phyloP scores from a whole-genome alignment of 2,329 filamentous ascomycete genomes.

The Oidium heveae region DNA sequence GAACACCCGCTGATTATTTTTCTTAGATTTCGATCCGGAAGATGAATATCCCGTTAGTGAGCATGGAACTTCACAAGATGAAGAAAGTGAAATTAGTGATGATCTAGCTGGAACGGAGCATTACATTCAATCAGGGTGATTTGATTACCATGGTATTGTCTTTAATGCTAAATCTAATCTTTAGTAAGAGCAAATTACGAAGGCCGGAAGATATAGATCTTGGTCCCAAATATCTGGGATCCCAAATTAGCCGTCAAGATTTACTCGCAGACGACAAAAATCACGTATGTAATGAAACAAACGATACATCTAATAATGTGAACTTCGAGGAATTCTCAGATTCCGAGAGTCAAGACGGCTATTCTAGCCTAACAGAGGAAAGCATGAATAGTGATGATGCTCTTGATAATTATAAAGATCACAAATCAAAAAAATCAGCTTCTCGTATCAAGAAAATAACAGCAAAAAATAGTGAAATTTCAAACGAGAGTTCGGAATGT shows the following conservation, averaged over 20 bases:
- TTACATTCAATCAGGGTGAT: conserved; percentile 50
- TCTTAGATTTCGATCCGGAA: conserved; percentile 17
- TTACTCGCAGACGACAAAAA: conserved; percentile 31
- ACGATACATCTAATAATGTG: conserved; percentile 16
- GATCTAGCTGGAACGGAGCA: conserved; percentile 53
- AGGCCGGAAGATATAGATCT: conserved; percentile 42
- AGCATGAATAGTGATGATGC: not conserved
- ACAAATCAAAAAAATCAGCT: not conserved
- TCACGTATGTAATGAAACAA: conserved; percentile 26
- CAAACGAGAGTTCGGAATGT: not conserved
- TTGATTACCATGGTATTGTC: not conserved
- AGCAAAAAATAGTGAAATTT: not conserved
- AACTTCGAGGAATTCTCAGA: conserved; percentile 19
- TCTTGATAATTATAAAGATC: not conserved
- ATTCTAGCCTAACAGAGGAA: not conserved
- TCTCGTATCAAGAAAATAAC: not conserved
- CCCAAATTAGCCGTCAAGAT: conserved; percentile 44
- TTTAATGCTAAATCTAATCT: conserved; percentile 2
- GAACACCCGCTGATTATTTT: not conserved
- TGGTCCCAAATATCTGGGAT: conserved; percentile 59
- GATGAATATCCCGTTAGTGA: conserved; percentile 9
- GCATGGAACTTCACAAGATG: not conserved
- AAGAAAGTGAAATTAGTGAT: conserved; percentile 19
- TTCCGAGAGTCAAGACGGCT: conserved; percentile 24
- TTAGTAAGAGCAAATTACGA: conserved; percentile 58